Evolutionary conservation across 2,329 filamentous ascomycete genomes (phyloP), one percentile per base, ranked within the genome.

Genomic region (Leptographium lundbergii): DNA sequence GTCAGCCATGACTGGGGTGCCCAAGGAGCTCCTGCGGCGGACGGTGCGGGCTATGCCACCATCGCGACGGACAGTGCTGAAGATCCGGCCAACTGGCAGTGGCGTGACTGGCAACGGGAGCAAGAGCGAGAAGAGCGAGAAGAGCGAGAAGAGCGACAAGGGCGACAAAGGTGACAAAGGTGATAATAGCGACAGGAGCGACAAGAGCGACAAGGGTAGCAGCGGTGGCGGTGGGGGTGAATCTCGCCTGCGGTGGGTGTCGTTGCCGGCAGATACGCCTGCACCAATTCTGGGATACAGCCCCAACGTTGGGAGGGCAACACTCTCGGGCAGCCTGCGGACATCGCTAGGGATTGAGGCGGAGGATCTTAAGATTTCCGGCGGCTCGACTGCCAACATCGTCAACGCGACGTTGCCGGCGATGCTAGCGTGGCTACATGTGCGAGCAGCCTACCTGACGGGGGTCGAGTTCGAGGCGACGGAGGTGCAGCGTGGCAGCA

Each of bases 341-440:
- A 29, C 54, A 9, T 56, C 60, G 11, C 47, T 59, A 32, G 57
- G 57, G 17, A 52, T 57, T 9, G 56, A 57, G 25, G 4, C 14
- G n/a, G 56, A 47, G 0, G 42, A 56, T 42, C 42, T 56, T 13
- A 32, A 47, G 17, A 6, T 64, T 17, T 55, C 57, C 1, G n/a
- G 57, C n/a, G 57, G 45, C 52, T 57, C 58, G 19, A 55, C n/a
- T 17, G 62, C 63, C 56, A 64, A 64, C 51, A 55, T 59, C 10
- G 60, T 64, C 25, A 56, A 57, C 32, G 63, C 63, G 17, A 61
- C 63, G 2, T 24, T 65, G 27, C 62, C 63, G 17, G 61, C 63
- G 45, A 64, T 65, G 62, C n/a, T 65, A 11, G 63, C 60, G n/a
- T 65, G 63, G 63, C 61, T 65, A 57, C 63, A 65, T 59, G 57